These are phyloP conservation scores for Magnaporthiopsis rhizophila DNA, from an alignment of 2,329 filamentous ascomycete species.

Conservation along the genomic window DNA sequence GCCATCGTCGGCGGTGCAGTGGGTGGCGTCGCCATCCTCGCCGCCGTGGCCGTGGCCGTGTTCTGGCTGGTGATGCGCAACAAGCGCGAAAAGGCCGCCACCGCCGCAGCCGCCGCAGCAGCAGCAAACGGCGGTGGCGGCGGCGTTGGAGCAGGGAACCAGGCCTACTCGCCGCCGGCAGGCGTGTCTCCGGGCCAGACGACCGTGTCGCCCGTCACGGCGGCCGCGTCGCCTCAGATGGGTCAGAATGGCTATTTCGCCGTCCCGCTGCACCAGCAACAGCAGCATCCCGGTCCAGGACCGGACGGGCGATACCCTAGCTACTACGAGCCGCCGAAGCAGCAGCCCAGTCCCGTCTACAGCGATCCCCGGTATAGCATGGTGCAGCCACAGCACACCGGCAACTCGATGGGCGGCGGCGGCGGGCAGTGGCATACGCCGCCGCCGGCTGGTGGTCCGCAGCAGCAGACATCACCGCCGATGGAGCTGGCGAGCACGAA, in stretches of 20 bases:
- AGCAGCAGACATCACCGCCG: background rate
- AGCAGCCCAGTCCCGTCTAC: slow-evolving; percentile 28
- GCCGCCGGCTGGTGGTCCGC: too few relatives aligned
- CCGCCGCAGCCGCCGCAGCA: background rate
- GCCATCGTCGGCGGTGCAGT: slow-evolving; percentile 2
- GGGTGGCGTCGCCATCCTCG: background rate
- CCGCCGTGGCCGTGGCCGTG: background rate
- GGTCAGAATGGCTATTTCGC: background rate
- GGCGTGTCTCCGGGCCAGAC: background rate
- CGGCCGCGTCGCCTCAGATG: background rate
- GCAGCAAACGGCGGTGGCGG: too few relatives aligned
- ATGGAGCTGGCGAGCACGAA: background rate
- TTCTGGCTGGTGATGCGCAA: slow-evolving; percentile 1
- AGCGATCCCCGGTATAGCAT: background rate
- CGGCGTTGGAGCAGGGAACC: background rate
- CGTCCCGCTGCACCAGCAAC: background rate
- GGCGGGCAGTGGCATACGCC: background rate
- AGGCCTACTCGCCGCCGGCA: background rate
- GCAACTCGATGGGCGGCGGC: background rate
- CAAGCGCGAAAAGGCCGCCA: background rate
- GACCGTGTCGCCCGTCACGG: background rate
- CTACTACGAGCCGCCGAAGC: slow-evolving; percentile 13
- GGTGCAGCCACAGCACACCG: background rate
- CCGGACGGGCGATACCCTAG: slow-evolving; percentile 2
- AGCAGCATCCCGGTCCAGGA: background rate